Evolutionary conservation across 352 stramenopile genomes (phyloP), one percentile per base, ranked within the genome.

Genomic region (Aphanomyces astaci): DNA sequence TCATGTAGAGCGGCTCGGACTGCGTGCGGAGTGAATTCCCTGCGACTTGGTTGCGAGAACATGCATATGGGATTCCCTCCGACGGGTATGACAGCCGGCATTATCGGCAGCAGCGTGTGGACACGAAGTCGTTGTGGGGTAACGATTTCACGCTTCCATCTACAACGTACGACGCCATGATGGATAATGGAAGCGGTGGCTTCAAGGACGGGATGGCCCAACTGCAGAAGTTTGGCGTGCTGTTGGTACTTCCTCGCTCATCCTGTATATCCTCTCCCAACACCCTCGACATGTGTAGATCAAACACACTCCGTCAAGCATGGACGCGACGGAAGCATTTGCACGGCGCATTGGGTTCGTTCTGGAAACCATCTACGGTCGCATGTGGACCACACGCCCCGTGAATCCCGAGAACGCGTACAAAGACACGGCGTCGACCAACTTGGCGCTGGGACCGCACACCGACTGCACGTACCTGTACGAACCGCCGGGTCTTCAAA

Each of bases 381-480:
- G 75, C n/a, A 94, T 96, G 86, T 96, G 86, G 86, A 94, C 84
- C 31, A 96, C 87, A 10, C 89, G 88, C 59, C 86, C 86, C 24
- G 73, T 87, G 69, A 81, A 72, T 24, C 78, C 84, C 5, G 78
- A 78, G 0, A 80, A 94, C 60, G 65, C 68, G 52, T 92, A 94
- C 75, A 96, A 96, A 57, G 87, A 96, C 78, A 96, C 87, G 28
- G 87, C 87, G 45, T 92, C 83, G 9, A 94, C 86, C 4, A 94
- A 96, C 67, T 56, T 90, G 19, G 87, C 89, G 73, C 75, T 96
- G 64, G 73, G 89, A 62, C 81, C 84, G 49, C 87, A 96, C 81
- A 96, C 87, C 31, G 87, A 96, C 70, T 84, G 83, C 74, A 94
- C 83, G 70, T 96, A 96, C 76, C 89, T 94, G 59, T 81, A 82